Conservation (phyloP, 768 basidiomycete species). For the Lentinula detonsa region DNA sequence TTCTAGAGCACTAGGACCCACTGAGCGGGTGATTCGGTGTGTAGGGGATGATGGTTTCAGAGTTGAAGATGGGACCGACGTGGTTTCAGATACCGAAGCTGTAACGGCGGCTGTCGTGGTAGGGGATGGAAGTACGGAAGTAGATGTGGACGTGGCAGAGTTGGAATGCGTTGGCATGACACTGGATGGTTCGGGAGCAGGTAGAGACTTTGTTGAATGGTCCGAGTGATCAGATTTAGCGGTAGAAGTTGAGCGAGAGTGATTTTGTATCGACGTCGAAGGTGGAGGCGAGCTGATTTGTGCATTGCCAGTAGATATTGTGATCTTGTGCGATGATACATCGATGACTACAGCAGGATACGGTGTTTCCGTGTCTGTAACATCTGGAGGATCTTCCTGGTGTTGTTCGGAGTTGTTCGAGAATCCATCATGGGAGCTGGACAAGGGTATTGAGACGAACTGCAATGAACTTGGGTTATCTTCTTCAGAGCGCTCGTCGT, state of each 20-base stretch:
- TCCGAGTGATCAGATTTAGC: not conserved
- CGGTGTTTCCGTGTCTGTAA: conserved; percentile 10
- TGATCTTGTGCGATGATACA: conserved; percentile 27
- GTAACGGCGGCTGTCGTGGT: conserved; percentile 17
- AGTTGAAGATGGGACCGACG: not conserved
- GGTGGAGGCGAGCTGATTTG: not conserved
- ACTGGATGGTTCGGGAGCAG: not conserved
- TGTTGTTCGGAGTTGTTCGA: conserved; percentile 1
- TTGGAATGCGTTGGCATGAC: not conserved
- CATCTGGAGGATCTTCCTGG: conserved; percentile 2
- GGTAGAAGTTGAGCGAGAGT: conserved; percentile 1
- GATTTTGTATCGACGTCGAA: not conserved
- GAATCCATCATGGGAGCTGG: conserved; percentile 14
- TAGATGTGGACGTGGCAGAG: conserved; percentile 12
- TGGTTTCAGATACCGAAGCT: conserved; percentile 7
- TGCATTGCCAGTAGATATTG: conserved; percentile 11
- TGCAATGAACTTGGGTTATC: conserved; percentile 8
- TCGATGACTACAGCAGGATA: conserved; percentile 42
- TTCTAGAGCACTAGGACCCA: conserved; percentile 67
- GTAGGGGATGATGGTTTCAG: conserved; percentile 11
- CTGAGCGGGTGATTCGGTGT: conserved; percentile 45
- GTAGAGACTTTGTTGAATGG: conserved; percentile 3
- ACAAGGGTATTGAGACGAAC: conserved; percentile 18
- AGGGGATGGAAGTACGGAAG: conserved; percentile 24
- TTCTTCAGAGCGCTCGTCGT: conserved; percentile 17